These are phyloP conservation scores for Apiotrichum sp. DNA, from an alignment of 1,284 basidiomycete genomes.

Conservation along the genomic window DNA sequence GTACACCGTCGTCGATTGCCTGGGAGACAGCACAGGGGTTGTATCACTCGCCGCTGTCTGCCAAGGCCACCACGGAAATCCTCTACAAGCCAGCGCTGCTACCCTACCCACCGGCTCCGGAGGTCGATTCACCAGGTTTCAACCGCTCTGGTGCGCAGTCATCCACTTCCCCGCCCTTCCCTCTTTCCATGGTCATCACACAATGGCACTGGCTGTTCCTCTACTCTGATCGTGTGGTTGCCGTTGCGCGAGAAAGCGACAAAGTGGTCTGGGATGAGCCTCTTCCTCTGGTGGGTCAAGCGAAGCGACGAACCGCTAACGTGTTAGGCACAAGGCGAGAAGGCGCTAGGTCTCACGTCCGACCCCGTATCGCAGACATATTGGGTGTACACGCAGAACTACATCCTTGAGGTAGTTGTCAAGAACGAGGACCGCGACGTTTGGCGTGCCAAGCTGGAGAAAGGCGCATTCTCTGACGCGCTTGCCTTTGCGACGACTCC, in stretches of 20 bases:
- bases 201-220: slow-evolving; percentile 89
- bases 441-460: slow-evolving; percentile 84
- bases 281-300: slow-evolving; percentile 57
- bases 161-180: slow-evolving; percentile 22
- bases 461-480: slow-evolving; percentile 69
- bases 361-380: slow-evolving; percentile 85
- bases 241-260: slow-evolving; percentile 74
- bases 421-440: slow-evolving; percentile 87
- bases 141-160: slow-evolving; percentile 14
- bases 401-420: slow-evolving; percentile 82
- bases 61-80: slow-evolving; percentile 30
- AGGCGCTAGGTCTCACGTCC: slow-evolving; percentile 64
- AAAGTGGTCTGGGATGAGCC: slow-evolving; percentile 75
- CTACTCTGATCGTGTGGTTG: slow-evolving; percentile 72
- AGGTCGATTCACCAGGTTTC: slow-evolving; percentile 60
- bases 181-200: slow-evolving; percentile 70
- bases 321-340: slow-evolving; percentile 51
- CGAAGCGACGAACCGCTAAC: not conserved
- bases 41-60: slow-evolving; percentile 61
- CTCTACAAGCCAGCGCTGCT: slow-evolving; percentile 33
- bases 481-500: slow-evolving; percentile 75
- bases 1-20: slow-evolving; percentile 51
- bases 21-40: slow-evolving; percentile 90
- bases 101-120: slow-evolving; percentile 58
- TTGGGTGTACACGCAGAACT: slow-evolving; percentile 88